Conservation (phyloP, 2,329 filamentous ascomycete species). For the Nemania abortiva region DNA sequence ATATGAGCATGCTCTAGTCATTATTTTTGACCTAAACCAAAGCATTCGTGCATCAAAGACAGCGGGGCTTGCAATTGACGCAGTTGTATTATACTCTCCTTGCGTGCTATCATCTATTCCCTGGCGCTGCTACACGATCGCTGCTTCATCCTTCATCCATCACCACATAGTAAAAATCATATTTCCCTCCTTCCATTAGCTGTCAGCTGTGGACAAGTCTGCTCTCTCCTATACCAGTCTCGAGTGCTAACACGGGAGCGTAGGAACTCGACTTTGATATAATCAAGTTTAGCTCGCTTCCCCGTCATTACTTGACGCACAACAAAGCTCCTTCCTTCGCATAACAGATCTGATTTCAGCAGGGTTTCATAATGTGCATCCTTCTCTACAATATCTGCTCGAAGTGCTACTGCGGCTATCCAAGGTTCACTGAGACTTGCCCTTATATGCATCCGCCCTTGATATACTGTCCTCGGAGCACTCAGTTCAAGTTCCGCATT, state of each 20-base stretch:
- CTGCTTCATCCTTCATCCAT: neutral
- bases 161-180: neutral
- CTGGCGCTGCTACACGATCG: neutral
- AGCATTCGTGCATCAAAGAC: neutral
- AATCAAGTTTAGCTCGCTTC: neutral
- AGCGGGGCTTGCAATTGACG: neutral
- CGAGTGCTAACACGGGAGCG: neutral
- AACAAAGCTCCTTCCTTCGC: neutral
- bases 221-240: neutral
- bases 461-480: conserved; percentile 27
- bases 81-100: neutral
- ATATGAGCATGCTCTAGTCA: neutral
- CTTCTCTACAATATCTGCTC: conserved; percentile 37
- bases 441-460: conserved; percentile 29
- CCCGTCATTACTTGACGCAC: neutral
- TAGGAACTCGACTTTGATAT: neutral
- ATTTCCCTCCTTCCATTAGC: neutral
- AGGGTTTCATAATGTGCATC: conserved; percentile 29
- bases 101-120: neutral
- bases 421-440: conserved; percentile 25
- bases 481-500: conserved; percentile 29
- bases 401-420: conserved; percentile 35
- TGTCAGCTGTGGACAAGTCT: neutral
- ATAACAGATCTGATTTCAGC: neutral
- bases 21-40: neutral